Percentiles rank a stretch among this genome's conserved stretches.
Conservation (phyloP, 805 yeast genomes). For the Tetrapisispora namnaoensis region DNA sequence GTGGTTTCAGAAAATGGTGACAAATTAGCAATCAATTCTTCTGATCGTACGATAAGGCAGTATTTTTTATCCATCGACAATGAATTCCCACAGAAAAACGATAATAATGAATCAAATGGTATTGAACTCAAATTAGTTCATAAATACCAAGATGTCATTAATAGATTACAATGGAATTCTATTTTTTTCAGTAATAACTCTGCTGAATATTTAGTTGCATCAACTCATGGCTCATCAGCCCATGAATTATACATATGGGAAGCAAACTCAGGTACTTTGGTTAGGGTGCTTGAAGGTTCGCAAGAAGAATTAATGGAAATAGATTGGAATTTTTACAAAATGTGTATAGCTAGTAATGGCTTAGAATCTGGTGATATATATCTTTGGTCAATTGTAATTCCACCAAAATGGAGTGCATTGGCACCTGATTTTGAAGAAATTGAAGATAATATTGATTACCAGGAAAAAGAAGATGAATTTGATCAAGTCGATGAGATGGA, state of each 20-base stretch:
- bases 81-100: neutral
- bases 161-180: constrained; percentile 80
- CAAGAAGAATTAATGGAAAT: constrained; percentile 75
- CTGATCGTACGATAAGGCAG: constrained; percentile 69
- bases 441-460: constrained; percentile 82
- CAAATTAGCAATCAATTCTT: constrained; percentile 62
- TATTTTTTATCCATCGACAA: constrained; percentile 11
- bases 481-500: constrained; percentile 64
- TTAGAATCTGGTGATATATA: constrained; percentile 75
- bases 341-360: constrained; percentile 75
- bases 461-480: constrained; percentile 86
- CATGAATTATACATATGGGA: constrained; percentile 93
- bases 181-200: constrained; percentile 62
- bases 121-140: constrained; percentile 57
- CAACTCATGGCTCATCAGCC: constrained; percentile 70
- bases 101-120: neutral
- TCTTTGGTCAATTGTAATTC: constrained; percentile 70
- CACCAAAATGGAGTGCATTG: constrained; percentile 92
- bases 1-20: constrained; percentile 48
- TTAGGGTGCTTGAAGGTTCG: constrained; percentile 83
- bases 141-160: constrained; percentile 83
- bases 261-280: constrained; percentile 75
- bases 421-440: constrained; percentile 95
- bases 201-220: constrained; percentile 79
- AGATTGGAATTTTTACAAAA: constrained; percentile 72